These are phyloP conservation scores for Lasiosphaeria ovina DNA, from an alignment of 495 filamentous ascomycete genomes.

Conservation along the genomic window DNA sequence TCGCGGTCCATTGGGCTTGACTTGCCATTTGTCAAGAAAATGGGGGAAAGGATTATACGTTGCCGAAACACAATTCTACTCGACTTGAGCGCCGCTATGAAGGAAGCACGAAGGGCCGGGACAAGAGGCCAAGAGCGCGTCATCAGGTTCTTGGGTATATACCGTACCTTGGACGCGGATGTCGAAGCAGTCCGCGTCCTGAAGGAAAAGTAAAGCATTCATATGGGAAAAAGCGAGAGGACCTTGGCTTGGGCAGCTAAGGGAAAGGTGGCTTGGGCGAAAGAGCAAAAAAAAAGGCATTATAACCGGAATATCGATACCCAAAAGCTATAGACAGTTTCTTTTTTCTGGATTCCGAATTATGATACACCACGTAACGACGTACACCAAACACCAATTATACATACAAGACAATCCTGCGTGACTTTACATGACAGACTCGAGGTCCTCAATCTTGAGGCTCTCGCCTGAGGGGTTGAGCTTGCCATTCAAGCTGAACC, in stretches of 20 bases:
- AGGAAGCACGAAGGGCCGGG: slow-evolving; percentile 61
- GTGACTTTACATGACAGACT: slow-evolving; percentile 43
- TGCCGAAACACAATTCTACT: slow-evolving; percentile 74
- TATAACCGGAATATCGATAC: slow-evolving; percentile 29
- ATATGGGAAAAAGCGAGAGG: neutral
- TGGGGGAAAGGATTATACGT: slow-evolving; percentile 51
- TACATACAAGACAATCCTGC: slow-evolving; percentile 29
- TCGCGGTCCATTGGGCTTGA: slow-evolving; percentile 43
- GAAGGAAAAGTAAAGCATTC: slow-evolving; percentile 43
- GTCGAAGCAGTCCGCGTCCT: slow-evolving; percentile 70
- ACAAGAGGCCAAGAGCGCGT: slow-evolving; percentile 53
- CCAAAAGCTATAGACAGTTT: slow-evolving; percentile 20
- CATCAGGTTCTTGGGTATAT: slow-evolving; percentile 72
- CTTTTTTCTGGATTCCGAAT: slow-evolving; percentile 16
- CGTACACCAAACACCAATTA: slow-evolving; percentile 20
- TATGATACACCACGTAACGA: slow-evolving; percentile 46
- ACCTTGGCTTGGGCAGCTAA: neutral
- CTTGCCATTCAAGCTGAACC: slow-evolving; percentile 79
- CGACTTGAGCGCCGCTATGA: slow-evolving; percentile 76
- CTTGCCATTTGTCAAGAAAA: slow-evolving; percentile 46
- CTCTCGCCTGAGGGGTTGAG: slow-evolving; percentile 61
- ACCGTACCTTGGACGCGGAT: slow-evolving; percentile 72
- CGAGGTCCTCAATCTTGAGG: slow-evolving; percentile 52
- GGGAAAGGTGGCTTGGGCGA: neutral
- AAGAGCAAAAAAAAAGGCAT: too few species aligned